phyloP scores from a whole-genome alignment of 2,329 filamentous ascomycete genomes.

The Neocatenulostroma microsporum region DNA sequence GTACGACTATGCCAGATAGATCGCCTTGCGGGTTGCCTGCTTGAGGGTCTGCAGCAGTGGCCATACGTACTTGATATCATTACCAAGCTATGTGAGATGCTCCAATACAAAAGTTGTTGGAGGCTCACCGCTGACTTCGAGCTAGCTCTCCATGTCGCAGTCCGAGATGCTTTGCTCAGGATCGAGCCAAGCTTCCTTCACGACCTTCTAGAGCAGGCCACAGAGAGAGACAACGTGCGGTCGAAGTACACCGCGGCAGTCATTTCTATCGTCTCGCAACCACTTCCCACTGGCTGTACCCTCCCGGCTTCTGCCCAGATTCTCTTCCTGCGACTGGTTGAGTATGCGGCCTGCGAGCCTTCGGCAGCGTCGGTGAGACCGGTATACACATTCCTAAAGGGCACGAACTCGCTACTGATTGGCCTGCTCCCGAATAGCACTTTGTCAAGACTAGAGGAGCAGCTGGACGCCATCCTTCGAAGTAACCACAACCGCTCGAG shows the following conservation, averaged over 20 bases:
- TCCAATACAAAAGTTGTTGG: too few relatives aligned
- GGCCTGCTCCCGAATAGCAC: constrained; percentile 22
- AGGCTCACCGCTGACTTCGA: constrained; percentile 1
- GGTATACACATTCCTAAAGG: constrained; percentile 26
- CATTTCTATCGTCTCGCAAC: constrained; percentile 24
- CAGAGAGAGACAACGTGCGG: constrained; percentile 13
- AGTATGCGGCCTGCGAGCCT: constrained; percentile 23
- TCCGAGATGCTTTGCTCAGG: constrained; percentile 27
- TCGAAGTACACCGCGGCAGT: constrained; percentile 18
- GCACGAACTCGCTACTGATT: constrained; percentile 24
- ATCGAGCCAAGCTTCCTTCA: constrained; percentile 26
- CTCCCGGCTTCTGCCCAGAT: constrained; percentile 28
- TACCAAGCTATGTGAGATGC: constrained; percentile 38
- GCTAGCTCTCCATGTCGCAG: constrained; percentile 10
- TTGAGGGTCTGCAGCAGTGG: constrained; percentile 46
- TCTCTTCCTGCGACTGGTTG: constrained; percentile 26
- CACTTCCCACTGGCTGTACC: constrained; percentile 21
- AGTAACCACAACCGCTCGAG: constrained; percentile 13
- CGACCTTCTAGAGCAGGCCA: constrained; percentile 21
- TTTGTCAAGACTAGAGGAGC: constrained; percentile 24
- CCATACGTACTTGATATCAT: constrained; percentile 45
- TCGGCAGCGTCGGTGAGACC: constrained; percentile 21
- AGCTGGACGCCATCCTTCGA: constrained; percentile 27
- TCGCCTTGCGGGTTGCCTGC: constrained; percentile 37
- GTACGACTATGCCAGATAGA: constrained; percentile 44